These are phyloP conservation scores for Cystobasidiopsis lactophilus DNA, from an alignment of 768 basidiomycete species.

Conservation along the genomic window DNA sequence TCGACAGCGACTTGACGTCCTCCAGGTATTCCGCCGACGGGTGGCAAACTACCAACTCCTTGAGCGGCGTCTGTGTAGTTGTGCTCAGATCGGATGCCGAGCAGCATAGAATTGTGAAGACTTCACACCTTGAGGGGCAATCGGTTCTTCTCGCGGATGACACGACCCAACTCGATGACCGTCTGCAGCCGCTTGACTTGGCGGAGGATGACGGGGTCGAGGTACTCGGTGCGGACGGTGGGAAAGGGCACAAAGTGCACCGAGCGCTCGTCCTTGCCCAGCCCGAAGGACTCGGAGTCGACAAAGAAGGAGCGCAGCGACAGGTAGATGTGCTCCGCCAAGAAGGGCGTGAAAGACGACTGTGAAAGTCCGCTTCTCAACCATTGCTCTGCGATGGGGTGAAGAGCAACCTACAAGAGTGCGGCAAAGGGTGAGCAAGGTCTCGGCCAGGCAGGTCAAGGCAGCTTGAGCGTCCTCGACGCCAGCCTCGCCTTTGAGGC, in stretches of 20 bases:
- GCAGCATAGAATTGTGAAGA: constrained; percentile 10
- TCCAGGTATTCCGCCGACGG: constrained; percentile 57
- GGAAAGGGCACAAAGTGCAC: constrained; percentile 92
- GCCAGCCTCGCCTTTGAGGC: constrained; percentile 86
- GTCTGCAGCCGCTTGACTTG: constrained; percentile 86
- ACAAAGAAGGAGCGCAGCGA: constrained; percentile 62
- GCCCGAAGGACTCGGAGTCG: constrained; percentile 31
- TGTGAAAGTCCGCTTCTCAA: constrained; percentile 23
- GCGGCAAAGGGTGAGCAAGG: constrained; percentile 74
- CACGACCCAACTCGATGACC: constrained; percentile 76
- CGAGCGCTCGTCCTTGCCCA: constrained; percentile 57
- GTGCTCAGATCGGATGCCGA: neutral
- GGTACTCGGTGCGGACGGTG: constrained; percentile 77
- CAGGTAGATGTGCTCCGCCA: constrained; percentile 92
- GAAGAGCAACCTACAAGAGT: constrained; percentile 49
- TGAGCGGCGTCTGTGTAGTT: constrained; percentile 52
- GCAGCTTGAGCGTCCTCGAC: constrained; percentile 66
- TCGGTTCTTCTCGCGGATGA: constrained; percentile 64
- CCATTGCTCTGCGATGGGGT: too few relatives aligned
- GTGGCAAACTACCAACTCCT: constrained; percentile 85
- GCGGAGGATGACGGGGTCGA: constrained; percentile 76
- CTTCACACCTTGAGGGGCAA: constrained; percentile 71
- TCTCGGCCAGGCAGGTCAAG: constrained; percentile 86
- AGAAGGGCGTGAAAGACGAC: constrained; percentile 96
- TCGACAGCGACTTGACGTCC: constrained; percentile 60